Base-by-base conservation (phyloP, 1,284 basidiomycete genomes). In the Heterobasidion occidentale region DNA sequence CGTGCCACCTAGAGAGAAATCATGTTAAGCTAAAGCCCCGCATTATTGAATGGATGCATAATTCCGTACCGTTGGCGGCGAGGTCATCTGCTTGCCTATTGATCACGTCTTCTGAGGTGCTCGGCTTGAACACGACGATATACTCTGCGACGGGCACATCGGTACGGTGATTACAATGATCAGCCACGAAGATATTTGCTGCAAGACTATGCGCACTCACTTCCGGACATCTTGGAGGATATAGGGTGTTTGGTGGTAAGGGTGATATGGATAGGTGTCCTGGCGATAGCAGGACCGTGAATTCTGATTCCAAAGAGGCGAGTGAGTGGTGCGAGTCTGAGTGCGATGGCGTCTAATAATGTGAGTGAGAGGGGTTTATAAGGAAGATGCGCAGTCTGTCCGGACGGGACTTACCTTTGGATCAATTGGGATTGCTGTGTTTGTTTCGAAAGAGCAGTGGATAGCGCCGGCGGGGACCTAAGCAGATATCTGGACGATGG, bases 71-170 rank as follows among this genome's bases (percentile, higher is more conserved):
- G 61, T 50, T 75, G 52, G 20, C 14, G 36, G 66, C 64, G 11
- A 84, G 71, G 4, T 74, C 66, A 0, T 68, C 57, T 2, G 65
- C 72, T 58, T 77, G 78, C 55, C 77, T 63, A 44, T 78, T 61
- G 48, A 85, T 72, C 53, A 76, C 65, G 1, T 73, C 74, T 36
- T 68, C 51, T n/a, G 75, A 66, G 53, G 73, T 77, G 47, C 58
- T 55, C 9, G 77, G 68, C 64, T 83, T 83, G 72, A 84, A 84
- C n/a, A 81, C 74, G 47, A 84, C 76, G 59, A 84, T 82, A 65
- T 75, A 83, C 60, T 68, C 79, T 81, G 27, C 27, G 27, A 46
- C 19, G 46, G 17, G 9, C 15, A 50, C 33, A 14, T 15, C 7
- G 33, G 27, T 14, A 50, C 15, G 8, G 9, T 15, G 48, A 50